Evolutionary conservation across 2,329 filamentous ascomycete genomes (phyloP).

Genomic region (Fusarium tupiense): DNA sequence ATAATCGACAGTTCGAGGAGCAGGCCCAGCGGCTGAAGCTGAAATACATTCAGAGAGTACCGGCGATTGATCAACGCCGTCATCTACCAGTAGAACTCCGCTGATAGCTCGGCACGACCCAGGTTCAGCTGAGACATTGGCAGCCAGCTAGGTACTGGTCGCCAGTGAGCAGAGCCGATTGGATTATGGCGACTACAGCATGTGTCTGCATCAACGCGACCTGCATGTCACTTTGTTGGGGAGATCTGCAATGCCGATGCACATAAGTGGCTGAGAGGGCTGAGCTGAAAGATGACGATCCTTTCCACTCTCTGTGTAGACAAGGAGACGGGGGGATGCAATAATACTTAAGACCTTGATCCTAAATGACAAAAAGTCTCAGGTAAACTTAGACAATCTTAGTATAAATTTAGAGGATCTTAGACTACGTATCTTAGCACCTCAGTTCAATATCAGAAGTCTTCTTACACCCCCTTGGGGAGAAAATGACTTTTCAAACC

Average conservation of each 20-base stretch:
- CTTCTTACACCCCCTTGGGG: too few species aligned
- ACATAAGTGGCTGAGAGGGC: neutral
- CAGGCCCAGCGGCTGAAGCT: accelerated
- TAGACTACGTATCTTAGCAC: too few species aligned
- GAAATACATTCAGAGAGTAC: neutral
- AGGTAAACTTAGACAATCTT: too few species aligned
- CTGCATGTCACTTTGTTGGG: accelerated
- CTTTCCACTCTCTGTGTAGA: neutral
- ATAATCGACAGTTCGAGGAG: neutral
- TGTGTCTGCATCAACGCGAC: accelerated
- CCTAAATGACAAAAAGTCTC: too few species aligned
- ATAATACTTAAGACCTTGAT: too few species aligned
- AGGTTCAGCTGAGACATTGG: neutral
- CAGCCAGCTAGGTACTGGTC: accelerated
- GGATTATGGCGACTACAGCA: accelerated
- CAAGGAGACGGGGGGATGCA: neutral
- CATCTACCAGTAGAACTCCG: accelerated
- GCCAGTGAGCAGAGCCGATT: accelerated
- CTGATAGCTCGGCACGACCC: too few species aligned
- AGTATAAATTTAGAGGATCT: too few species aligned
- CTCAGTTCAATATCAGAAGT: too few species aligned
- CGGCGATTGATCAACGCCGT: neutral
- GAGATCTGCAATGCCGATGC: neutral
- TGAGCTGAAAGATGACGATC: neutral
- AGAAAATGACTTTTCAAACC: too few species aligned